phyloP scores from a whole-genome alignment of 208 protist genomes.

The Jaenimonas drosophilae region DNA sequence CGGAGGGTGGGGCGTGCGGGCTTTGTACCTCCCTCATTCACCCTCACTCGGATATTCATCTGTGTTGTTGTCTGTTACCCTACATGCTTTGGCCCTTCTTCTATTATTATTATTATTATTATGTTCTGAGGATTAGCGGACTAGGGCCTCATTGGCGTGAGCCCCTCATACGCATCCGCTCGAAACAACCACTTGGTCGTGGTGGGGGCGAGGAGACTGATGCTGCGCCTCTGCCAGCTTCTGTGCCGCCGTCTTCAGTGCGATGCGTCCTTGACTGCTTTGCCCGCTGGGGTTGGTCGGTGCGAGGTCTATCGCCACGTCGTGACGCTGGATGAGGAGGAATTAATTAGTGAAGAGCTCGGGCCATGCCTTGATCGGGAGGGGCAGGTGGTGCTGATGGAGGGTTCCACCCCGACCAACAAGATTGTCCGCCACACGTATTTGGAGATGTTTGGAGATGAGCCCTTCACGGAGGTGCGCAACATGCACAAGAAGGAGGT shows the following conservation, averaged over 20 bases:
- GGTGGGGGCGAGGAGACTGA: no score
- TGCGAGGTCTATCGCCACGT: conserved; percentile 72
- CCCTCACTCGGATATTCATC: no score
- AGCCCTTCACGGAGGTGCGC: conserved; percentile 70
- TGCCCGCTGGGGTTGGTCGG: conserved; percentile 38
- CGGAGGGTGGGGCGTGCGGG: no score
- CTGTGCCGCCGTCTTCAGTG: conserved; percentile 10
- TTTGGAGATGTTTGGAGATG: conserved; percentile 71
- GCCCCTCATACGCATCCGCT: no score
- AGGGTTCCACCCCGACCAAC: conserved; percentile 33
- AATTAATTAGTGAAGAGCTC: conserved; percentile 61
- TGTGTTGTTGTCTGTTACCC: background rate
- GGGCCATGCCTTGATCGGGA: conserved; percentile 45
- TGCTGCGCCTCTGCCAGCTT: no score
- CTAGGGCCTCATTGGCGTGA: no score
- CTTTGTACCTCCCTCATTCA: no score
- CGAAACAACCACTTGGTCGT: no score
- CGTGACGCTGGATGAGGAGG: conserved; percentile 48
- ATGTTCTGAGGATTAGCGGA: background rate
- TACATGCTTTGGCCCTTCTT: conserved; percentile 1
- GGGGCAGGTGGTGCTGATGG: conserved; percentile 37
- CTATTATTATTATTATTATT: conserved; percentile 11
- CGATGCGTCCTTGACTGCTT: conserved; percentile 43
- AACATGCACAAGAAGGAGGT: conserved; percentile 60
- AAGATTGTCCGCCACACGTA: conserved; percentile 71